Evolutionary conservation across 768 basidiomycete species (phyloP).

Genomic region (Rhodotorula diobovata): DNA sequence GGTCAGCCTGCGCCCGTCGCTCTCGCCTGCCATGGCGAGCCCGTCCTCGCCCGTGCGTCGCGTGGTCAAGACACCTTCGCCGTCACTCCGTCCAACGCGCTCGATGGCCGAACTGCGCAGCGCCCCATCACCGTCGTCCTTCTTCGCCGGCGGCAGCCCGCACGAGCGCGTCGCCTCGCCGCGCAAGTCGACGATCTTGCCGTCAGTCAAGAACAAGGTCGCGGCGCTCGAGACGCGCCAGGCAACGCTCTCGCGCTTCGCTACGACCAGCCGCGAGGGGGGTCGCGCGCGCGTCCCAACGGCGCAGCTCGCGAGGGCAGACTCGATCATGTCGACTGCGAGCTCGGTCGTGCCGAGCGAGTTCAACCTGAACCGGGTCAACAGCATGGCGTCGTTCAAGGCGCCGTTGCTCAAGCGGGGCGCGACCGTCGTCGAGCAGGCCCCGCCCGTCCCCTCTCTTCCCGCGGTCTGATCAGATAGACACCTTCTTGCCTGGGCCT

Average conservation of each 20-base stretch:
- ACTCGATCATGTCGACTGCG: constrained; percentile 18
- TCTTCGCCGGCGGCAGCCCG: background rate
- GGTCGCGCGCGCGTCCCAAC: constrained; percentile 2
- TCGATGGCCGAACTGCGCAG: constrained; percentile 29
- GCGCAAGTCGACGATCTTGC: constrained; percentile 37
- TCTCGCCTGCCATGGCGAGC: background rate
- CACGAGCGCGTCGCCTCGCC: background rate
- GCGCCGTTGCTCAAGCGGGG: constrained; percentile 27
- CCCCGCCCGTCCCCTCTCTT: background rate
- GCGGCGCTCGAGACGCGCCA: constrained; percentile 46
- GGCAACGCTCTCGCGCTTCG: constrained; percentile 44
- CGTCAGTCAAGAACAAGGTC: constrained; percentile 44
- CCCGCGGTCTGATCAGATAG: too few species aligned
- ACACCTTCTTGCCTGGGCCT: background rate
- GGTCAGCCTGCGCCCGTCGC: background rate
- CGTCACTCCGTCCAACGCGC: constrained; percentile 22
- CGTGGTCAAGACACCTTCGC: constrained; percentile 10
- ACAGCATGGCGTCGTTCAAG: constrained; percentile 34
- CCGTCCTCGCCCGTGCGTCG: constrained; percentile 14
- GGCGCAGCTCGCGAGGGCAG: constrained; percentile 14
- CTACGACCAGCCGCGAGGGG: constrained; percentile 33
- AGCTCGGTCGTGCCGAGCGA: constrained; percentile 25
- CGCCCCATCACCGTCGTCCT: background rate
- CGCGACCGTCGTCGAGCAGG: background rate
- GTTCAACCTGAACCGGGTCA: constrained; percentile 19